These are phyloP conservation scores for Scenedesmus sp. DNA, from an alignment of 163 green algal species.

Conservation along the genomic window DNA sequence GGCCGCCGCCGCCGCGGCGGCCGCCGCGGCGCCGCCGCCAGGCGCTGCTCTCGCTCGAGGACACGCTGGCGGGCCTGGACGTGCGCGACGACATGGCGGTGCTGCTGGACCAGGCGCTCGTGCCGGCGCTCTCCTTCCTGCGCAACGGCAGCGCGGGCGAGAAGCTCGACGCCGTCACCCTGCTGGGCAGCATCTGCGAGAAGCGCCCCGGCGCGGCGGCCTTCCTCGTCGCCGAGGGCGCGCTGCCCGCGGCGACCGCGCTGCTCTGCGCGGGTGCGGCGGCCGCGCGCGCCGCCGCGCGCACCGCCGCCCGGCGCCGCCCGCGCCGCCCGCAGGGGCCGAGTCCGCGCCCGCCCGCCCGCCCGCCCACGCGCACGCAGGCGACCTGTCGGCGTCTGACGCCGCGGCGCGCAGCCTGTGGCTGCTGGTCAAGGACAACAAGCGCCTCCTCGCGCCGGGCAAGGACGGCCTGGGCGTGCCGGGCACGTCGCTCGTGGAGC, in stretches of 20 bases:
- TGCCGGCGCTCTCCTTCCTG: constrained; percentile 34
- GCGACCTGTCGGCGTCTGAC: constrained; percentile 27
- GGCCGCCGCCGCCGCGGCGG: too few relatives aligned
- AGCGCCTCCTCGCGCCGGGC: constrained; percentile 30
- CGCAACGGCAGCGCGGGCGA: neutral
- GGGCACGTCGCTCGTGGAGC: constrained; percentile 37
- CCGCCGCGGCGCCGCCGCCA: too few relatives aligned
- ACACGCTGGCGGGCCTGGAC: constrained; percentile 32
- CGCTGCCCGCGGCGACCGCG: constrained; percentile 28
- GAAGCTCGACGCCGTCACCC: constrained; percentile 32
- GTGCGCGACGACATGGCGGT: constrained; percentile 51
- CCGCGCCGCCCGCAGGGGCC: too few relatives aligned
- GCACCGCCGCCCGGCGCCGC: too few relatives aligned
- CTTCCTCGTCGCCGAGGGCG: constrained; percentile 51
- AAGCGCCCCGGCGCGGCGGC: constrained; percentile 29
- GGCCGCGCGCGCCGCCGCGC: too few relatives aligned
- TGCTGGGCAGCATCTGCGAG: constrained; percentile 49
- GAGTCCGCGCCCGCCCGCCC: too few relatives aligned
- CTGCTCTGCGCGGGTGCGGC: constrained; percentile 43
- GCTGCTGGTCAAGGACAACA: constrained; percentile 49
- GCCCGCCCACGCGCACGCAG: neutral
- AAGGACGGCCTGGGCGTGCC: constrained; percentile 38
- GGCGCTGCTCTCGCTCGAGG: constrained; percentile 34
- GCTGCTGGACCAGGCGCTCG: constrained; percentile 52
- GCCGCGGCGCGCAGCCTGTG: constrained; percentile 36